Evolutionary conservation across 768 basidiomycete species (phyloP).

Genomic region (Agaricus sinodeliciosus): DNA sequence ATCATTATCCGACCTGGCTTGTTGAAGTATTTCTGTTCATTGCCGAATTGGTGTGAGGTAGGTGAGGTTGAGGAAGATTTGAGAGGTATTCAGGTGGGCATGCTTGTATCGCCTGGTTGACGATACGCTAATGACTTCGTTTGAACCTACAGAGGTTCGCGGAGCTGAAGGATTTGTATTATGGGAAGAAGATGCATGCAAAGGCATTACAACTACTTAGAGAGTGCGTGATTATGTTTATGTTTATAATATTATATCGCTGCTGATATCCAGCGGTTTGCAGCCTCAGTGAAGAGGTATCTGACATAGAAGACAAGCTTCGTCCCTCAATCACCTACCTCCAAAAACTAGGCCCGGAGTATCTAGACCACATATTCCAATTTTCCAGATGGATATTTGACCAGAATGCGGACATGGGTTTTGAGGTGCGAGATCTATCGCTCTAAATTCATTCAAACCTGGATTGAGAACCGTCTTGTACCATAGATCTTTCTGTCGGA

Average conservation of each 20-base stretch:
- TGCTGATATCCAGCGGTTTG: not conserved
- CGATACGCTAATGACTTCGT: not conserved
- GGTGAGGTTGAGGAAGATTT: conserved; percentile 72
- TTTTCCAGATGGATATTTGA: conserved; percentile 85
- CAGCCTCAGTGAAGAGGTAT: conserved; percentile 76
- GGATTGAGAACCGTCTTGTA: not conserved
- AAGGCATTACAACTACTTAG: conserved; percentile 81
- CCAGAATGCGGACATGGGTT: conserved; percentile 61
- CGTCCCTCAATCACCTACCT: conserved; percentile 83
- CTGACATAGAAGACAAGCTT: conserved; percentile 72
- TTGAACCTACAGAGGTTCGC: conserved; percentile 64
- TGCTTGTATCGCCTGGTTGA: not conserved
- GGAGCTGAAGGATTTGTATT: conserved; percentile 87
- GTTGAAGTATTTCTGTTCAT: conserved; percentile 79
- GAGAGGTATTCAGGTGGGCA: conserved; percentile 63
- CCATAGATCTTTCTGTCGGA: conserved; percentile 90
- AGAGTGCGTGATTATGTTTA: conserved; percentile 48
- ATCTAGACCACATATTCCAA: conserved; percentile 76
- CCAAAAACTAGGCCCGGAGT: conserved; percentile 81
- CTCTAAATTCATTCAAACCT: not conserved
- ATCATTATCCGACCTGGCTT: conserved; percentile 74
- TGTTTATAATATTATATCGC: not conserved
- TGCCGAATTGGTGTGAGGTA: conserved; percentile 97
- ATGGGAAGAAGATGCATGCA: conserved; percentile 92
- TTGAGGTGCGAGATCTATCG: conserved; percentile 46